phyloP scores from a whole-genome alignment of 2,329 filamentous ascomycete species.

The Atkinsonella texensis region DNA sequence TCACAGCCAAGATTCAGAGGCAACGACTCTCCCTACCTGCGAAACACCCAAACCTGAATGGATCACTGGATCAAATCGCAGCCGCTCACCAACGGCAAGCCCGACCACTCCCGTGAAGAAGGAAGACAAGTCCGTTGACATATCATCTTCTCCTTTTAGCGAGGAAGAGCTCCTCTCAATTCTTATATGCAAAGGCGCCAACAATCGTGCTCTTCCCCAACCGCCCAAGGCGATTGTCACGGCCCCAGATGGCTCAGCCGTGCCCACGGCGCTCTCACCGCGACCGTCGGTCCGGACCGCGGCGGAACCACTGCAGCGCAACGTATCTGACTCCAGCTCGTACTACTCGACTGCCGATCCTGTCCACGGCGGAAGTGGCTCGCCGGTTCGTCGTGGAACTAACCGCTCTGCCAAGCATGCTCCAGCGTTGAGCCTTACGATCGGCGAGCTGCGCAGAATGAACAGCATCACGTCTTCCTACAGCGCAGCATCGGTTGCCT shows the following conservation, averaged over 20 bases:
- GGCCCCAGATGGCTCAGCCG: conserved; percentile 15
- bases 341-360: conserved; percentile 11
- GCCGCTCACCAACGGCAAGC: conserved; percentile 7
- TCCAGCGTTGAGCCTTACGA: conserved; percentile 26
- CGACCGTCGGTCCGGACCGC: conserved; percentile 10
- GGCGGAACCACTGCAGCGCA: conserved; percentile 10
- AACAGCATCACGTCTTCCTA: conserved; percentile 39
- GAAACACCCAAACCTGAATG: conserved; percentile 9
- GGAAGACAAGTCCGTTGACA: conserved; percentile 5
- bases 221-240: conserved; percentile 18
- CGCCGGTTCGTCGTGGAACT: conserved; percentile 12
- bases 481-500: conserved; percentile 27
- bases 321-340: conserved; percentile 16
- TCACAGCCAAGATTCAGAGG: conserved; percentile 11
- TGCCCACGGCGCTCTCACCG: conserved; percentile 18
- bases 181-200: conserved; percentile 13
- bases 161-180: conserved; percentile 23
- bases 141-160: conserved; percentile 20
- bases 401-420: conserved; percentile 10
- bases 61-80: not conserved
- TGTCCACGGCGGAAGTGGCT: conserved; percentile 12
- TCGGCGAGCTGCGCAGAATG: conserved; percentile 44
- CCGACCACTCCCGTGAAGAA: conserved; percentile 3
- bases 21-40: conserved; percentile 8
- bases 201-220: conserved; percentile 16